Conservation (phyloP, 2,329 filamentous ascomycete species). For the Bipolaris oryzae region DNA sequence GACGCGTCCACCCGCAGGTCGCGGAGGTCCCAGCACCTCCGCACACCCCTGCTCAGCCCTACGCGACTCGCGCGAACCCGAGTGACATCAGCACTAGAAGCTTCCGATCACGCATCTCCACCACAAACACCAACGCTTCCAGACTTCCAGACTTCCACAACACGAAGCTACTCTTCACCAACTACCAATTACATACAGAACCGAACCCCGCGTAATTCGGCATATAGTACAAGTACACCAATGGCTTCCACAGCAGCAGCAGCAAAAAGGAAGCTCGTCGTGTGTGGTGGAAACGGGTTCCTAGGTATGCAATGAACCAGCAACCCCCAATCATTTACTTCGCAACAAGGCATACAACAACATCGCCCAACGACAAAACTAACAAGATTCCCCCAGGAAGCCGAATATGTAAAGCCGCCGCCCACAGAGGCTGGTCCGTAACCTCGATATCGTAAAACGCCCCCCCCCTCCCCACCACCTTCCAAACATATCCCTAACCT, state of each 20-base stretch:
- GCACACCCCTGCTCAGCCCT: conserved; percentile 35
- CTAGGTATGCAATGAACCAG: conserved; percentile 60
- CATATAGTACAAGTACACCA: conserved; percentile 18
- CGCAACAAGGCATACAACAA: neutral
- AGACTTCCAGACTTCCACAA: neutral
- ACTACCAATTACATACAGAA: neutral
- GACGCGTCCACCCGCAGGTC: neutral
- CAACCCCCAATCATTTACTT: neutral
- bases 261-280: conserved; percentile 78
- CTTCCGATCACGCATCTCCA: conserved; percentile 7
- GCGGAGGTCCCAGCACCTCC: conserved; percentile 17
- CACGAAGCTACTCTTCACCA: neutral
- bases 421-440: conserved; percentile 86
- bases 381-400: conserved; percentile 54
- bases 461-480: conserved; percentile 3
- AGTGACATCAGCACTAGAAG: conserved; percentile 46
- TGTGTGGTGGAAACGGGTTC: conserved; percentile 94
- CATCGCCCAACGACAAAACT: neutral
- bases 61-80: conserved; percentile 22
- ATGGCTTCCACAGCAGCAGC: conserved; percentile 59
- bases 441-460: conserved; percentile 79
- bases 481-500: neutral
- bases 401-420: conserved; percentile 89
- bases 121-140: neutral
- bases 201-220: too few species aligned